Evolutionary conservation across 371 early-diverging fungal genomes (phyloP).

Genomic region (Rhizopus stolonifer): DNA sequence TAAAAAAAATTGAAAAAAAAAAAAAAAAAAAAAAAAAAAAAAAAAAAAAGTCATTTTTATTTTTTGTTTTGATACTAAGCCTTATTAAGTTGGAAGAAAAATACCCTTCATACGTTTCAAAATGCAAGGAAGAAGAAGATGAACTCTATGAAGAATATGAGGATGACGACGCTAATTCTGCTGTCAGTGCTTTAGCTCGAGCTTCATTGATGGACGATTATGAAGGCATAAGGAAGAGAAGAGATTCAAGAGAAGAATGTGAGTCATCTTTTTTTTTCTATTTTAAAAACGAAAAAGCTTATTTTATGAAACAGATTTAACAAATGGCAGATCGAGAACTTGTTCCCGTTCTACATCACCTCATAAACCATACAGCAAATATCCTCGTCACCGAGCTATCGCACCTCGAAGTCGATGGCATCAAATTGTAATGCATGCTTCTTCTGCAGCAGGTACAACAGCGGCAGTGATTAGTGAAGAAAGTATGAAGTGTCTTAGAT

Average conservation of each 20-base stretch:
- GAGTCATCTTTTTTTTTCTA: too few species aligned
- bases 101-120: constrained; percentile 25
- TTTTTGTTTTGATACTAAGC: too few species aligned
- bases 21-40: too few species aligned
- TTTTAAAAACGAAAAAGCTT: too few species aligned
- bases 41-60: background rate
- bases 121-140: constrained; percentile 26
- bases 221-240: constrained; percentile 29
- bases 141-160: constrained; percentile 30
- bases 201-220: constrained; percentile 34
- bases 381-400: constrained; percentile 24
- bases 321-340: constrained; percentile 30
- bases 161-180: constrained; percentile 36
- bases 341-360: constrained; percentile 46
- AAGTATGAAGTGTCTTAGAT: constrained; percentile 73
- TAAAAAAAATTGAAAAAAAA: too few species aligned
- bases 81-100: constrained; percentile 25
- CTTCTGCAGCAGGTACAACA: constrained; percentile 67
- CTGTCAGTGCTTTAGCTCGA: constrained; percentile 41
- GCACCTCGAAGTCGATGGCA: constrained; percentile 63
- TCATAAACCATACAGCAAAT: constrained; percentile 32
- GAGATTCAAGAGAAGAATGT: constrained; percentile 38
- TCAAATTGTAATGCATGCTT: constrained; percentile 69
- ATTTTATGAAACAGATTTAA: too few species aligned
- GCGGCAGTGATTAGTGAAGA: constrained; percentile 80